Evolutionary conservation across 208 protist genomes (phyloP), one percentile per base, ranked within the genome.

Genomic region (Trypanosoma congolense): DNA sequence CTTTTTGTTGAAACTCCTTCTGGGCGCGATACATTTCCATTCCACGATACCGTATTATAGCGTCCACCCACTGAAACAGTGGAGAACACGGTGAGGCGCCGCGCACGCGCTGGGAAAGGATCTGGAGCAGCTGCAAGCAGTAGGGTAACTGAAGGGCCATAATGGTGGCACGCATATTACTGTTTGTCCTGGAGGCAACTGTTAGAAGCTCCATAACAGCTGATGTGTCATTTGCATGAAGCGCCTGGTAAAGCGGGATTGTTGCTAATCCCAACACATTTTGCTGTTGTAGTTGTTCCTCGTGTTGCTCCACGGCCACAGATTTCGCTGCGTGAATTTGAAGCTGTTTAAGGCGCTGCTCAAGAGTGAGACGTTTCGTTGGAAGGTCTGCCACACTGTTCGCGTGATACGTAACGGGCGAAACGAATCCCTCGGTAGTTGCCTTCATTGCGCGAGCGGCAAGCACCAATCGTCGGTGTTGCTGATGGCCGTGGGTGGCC

Each of bases 201-300:
- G 58, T 83, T 21, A 93, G 69, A 36, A 93, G 73, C 57, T 93
- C 82, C 77, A 89, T 89, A 57, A 89, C 80, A 18, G 79, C 78
- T 0, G 81, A 66, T 3, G 56, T 64, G 57, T 93, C 86, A 57
- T 75, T 73, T 19, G 82, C 82, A 60, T 93, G 86, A 19, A 93
- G 72, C 12, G 86, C 86, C 50, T 93, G 86, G 52, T 90, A 90
- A 18, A 93, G 68, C 3, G 86, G 86, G 26, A 90, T 71, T 5
- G 86, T 93, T 4, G 82, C 80, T n/a, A 87, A 69, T 0, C 80
- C 86, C n/a, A 88, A 52, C 2, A 80, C 73, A 45, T 78, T 70
- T 48, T 68, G 59, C 25, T 70, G 49, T 43, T 44, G 46, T 12
- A n/a, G n/a, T n/a, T n/a, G n/a, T n/a, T n/a, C n/a, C n/a, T 61